Evolutionary conservation across 345 rosid genomes (phyloP).

Genomic region (Corchorus capsularis): DNA sequence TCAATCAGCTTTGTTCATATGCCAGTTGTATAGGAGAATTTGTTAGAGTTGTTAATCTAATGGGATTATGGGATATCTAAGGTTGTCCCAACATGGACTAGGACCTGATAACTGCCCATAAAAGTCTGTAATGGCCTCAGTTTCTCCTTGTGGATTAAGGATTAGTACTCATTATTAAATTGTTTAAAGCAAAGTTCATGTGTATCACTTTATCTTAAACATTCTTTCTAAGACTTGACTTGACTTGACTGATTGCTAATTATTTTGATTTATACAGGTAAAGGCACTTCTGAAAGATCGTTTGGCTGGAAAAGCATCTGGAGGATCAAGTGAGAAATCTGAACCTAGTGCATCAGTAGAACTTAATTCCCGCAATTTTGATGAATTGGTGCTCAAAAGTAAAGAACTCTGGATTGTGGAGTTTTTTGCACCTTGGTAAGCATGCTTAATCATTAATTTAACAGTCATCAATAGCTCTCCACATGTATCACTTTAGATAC

Average conservation of each 20-base stretch:
- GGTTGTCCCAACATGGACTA: neutral
- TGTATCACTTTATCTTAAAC: neutral
- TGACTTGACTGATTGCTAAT: neutral
- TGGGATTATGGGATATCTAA: neutral
- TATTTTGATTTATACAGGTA: conserved; percentile 46
- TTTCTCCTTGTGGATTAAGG: neutral
- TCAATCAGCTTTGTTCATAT: neutral
- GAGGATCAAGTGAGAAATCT: conserved; percentile 84
- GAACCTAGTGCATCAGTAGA: conserved; percentile 69
- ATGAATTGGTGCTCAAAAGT: conserved; percentile 82
- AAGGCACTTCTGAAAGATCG: conserved; percentile 83
- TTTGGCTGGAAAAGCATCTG: conserved; percentile 70
- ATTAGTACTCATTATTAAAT: neutral
- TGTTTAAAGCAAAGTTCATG: neutral
- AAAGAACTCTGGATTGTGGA: conserved; percentile 96
- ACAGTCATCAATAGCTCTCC: neutral
- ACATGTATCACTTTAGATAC: neutral
- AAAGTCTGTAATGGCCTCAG: neutral
- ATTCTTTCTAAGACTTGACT: neutral
- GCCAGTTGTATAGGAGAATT: neutral
- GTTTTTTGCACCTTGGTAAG: conserved; percentile 97
- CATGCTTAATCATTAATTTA: neutral
- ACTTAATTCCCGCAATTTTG: conserved; percentile 78
- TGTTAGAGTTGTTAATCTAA: neutral
- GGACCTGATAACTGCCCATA: neutral